Base-by-base conservation (phyloP, 495 filamentous ascomycete species). In the Cairneyella variabilis region DNA sequence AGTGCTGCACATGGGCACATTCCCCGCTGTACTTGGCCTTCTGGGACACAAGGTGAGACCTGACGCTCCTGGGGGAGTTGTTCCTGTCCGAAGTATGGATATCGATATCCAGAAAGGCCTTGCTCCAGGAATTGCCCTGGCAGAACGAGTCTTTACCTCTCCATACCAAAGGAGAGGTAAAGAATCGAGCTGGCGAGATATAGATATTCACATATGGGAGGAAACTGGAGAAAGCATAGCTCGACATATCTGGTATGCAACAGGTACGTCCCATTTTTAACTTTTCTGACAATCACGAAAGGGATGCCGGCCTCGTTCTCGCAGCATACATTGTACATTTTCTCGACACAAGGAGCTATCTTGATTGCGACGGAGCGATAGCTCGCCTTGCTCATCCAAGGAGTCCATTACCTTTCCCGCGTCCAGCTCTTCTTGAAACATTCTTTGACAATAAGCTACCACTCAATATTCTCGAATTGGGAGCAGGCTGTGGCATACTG, bases 221-320 rank as follows among this genome's bases (percentile, higher is more conserved):
- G 91, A 97, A 54, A 90, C 90, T 2, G 92, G 91, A 6, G 91
- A 97, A 65, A 96, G 89, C 64, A 96, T 98, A 60, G 91, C 92
- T 14, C 78, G 91, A 14, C 93, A 98, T 69, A 82, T 97, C 41
- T 98, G 93, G 93, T 92, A 83, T 67, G 74, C 62, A 73, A 3
- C 42, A 61, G 51, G 58, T 54, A 58, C 25, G 57, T 59, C 27
- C 46, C 44, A 11, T 48, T 43, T 18, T 40, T 47, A 12, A 21
- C n/a, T 23, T 36, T 7, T 52, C 57, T 56, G 49, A 54, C 46
- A 42, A 18, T 51, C 50, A 23, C 20, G 25, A 25, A 46, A 88
- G 84, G 85, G 87, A 90, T 66, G 87, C 83, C 42, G 87, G 83
- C 3, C 66, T 89, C 10, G 75, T 79, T 11, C 71, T 88, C 14